phyloP scores from a whole-genome alignment of 2,329 filamentous ascomycete species.

The Penicillium sp. region DNA sequence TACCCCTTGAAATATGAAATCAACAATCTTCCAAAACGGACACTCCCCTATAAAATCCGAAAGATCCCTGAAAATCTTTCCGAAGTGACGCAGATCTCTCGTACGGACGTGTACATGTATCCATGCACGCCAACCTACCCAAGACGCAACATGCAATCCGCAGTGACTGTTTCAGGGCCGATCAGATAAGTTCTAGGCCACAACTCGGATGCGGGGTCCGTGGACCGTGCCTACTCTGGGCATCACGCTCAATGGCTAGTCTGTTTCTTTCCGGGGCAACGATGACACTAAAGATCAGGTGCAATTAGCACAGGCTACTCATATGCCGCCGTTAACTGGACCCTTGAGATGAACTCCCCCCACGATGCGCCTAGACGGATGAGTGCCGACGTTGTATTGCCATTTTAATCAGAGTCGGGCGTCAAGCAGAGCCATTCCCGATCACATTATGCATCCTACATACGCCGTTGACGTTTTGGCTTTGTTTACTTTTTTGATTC shows the following conservation, averaged over 20 bases:
- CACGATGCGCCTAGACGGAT: not conserved
- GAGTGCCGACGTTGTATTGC: not conserved
- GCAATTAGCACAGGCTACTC: not conserved
- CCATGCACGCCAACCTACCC: not conserved
- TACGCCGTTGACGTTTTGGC: not conserved
- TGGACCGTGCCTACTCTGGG: not conserved
- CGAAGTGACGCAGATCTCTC: not conserved
- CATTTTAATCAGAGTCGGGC: not conserved
- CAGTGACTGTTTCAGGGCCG: not conserved
- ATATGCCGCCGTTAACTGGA: not conserved
- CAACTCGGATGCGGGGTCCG: constrained; percentile 2
- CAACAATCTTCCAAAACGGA: too few species aligned
- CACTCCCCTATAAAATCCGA: too few species aligned
- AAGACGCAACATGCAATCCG: not conserved
- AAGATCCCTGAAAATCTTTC: not conserved
- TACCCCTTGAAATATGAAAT: too few species aligned
- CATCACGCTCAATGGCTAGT: not conserved
- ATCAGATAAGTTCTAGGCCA: constrained; percentile 13
- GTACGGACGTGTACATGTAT: not conserved
- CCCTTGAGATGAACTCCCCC: not conserved
- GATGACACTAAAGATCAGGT: not conserved
- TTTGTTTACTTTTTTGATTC: not conserved
- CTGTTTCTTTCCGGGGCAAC: not conserved
- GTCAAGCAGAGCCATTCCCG: not conserved
- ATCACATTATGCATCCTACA: not conserved